These are phyloP conservation scores for Marchantia paleacea DNA, from an alignment of 225 moss, liverwort and hornwort species.

Conservation along the genomic window DNA sequence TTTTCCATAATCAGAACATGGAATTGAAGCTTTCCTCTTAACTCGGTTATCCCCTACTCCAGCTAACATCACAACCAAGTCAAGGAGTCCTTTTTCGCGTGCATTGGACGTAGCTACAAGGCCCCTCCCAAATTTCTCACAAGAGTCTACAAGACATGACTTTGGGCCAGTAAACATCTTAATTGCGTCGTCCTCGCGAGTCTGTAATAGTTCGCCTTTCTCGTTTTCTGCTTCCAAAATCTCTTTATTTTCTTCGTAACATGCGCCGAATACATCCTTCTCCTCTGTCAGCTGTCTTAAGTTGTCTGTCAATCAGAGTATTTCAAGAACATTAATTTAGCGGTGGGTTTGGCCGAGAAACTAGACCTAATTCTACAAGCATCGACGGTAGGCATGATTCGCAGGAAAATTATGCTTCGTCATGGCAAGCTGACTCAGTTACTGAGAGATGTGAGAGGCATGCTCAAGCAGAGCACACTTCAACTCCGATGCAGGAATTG, in stretches of 20 bases:
- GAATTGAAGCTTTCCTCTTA: neutral
- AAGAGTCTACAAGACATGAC: neutral
- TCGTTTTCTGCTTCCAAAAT: neutral
- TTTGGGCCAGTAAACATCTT: neutral
- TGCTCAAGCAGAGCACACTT: no score
- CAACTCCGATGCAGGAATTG: no score
- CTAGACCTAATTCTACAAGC: no score
- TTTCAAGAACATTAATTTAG: neutral
- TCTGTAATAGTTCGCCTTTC: neutral
- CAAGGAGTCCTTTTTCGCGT: no score
- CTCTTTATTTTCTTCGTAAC: neutral
- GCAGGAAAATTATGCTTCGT: no score
- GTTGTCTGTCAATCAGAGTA: neutral
- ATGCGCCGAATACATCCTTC: neutral
- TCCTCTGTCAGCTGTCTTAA: neutral
- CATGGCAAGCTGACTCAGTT: no score
- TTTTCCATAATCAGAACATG: neutral
- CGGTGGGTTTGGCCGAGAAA: neutral
- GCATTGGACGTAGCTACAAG: neutral
- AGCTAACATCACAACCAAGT: constrained; percentile 4
- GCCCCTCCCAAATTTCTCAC: neutral
- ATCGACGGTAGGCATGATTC: no score
- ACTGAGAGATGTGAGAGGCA: no score
- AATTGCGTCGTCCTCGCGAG: neutral
- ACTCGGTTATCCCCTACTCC: neutral